phyloP scores from a whole-genome alignment of 495 filamentous ascomycete genomes.

The Talaromyces ruber region DNA sequence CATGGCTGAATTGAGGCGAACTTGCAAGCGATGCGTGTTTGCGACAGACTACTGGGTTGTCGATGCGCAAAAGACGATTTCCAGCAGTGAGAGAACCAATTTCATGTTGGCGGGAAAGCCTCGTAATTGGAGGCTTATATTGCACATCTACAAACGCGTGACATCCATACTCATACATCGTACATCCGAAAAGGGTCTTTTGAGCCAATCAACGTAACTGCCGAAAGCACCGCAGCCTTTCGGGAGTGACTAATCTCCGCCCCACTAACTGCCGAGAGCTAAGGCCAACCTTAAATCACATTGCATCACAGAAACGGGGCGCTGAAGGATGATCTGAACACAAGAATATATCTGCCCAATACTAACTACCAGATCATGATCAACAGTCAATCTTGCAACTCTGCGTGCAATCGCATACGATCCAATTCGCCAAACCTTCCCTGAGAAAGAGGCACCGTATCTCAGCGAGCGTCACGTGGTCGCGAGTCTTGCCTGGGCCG shows the following conservation, averaged over 20 bases:
- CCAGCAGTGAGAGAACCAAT: background rate
- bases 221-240: background rate
- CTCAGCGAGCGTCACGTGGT: too few species aligned
- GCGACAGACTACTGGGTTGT: background rate
- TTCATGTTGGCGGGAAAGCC: background rate
- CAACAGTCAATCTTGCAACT: too few species aligned
- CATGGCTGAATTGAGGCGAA: background rate
- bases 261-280: background rate
- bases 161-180: background rate
- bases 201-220: background rate
- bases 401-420: too few species aligned
- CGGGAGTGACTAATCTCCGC: background rate
- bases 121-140: background rate
- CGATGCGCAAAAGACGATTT: background rate
- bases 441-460: too few species aligned
- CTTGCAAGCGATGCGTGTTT: background rate
- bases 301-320: background rate
- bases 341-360: too few species aligned
- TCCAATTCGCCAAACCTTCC: too few species aligned
- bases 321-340: too few species aligned
- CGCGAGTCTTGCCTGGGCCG: too few species aligned
- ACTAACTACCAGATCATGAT: too few species aligned
- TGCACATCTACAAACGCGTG: background rate
- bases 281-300: too few species aligned
- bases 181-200: background rate